Base-by-base conservation (phyloP, 371 early-diverging fungal species). In the Mucor circinelloides region DNA sequence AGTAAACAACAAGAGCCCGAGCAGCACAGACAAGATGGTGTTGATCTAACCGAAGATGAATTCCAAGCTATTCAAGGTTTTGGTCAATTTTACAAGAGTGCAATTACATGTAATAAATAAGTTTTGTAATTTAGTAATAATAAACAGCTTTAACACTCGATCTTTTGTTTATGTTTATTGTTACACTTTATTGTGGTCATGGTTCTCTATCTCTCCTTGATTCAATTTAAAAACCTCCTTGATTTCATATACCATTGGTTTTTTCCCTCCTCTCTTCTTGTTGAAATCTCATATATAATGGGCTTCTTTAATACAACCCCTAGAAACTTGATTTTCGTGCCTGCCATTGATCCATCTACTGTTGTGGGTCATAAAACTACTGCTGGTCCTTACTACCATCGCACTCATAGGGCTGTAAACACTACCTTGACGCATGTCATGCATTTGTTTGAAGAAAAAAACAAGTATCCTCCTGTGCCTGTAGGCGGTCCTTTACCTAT, bases 1-100 rank as follows among this genome's bases (percentile, higher is more conserved):
- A 15, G 10, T 21, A 58, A 67, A 13, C 27, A 48, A 19, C 48
- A 48, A 7, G 21, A 48, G 8, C 48, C 8, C 10, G 23, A 23
- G 23, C 48, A 48, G 23, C 48, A 48, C 21, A n/a, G 23, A 23
- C 58, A 68, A 27, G 71, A 77, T 40, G 75, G 73, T 8, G 69
- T 75, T 27, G 71, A 72, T 52, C 32, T 83, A 9, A 83, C 83
- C 6, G 65, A 76, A 32, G 83, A 78, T 68, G 83, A 83, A 44
- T 76, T 69, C 25, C 75, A 83, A 57, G 81, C 83, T 2, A 60
- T 83, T 17, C 76, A 80, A 66, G 83, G 77, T 6, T 75, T 83
- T 32, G 76, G 80, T 57, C 50, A 71, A 64, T 67, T 71, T 46
- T 67, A 59, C 55, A 46, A 56, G 31, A 50, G 67, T 30, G 67